These are phyloP conservation scores for Vachellia pachyceras DNA, from an alignment of 306 rosid species.

Conservation along the genomic window DNA sequence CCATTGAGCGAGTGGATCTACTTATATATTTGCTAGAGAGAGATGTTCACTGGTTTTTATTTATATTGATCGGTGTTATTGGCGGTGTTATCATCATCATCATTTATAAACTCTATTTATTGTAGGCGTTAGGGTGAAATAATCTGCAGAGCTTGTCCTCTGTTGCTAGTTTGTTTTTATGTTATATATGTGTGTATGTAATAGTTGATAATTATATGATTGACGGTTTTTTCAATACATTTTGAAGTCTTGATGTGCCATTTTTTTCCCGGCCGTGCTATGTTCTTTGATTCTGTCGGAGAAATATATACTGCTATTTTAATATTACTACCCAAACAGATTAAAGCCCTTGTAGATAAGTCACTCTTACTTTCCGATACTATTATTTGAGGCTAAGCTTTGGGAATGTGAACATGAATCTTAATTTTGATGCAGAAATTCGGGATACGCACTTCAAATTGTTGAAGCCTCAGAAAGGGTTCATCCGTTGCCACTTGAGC, in stretches of 20 bases:
- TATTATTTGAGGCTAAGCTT: not conserved
- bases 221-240: not conserved
- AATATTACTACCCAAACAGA: too few relatives aligned
- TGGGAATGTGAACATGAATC: not conserved
- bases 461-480: too few relatives aligned
- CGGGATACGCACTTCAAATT: too few relatives aligned
- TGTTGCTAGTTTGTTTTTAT: not conserved
- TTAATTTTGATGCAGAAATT: not conserved
- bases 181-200: not conserved
- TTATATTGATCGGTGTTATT: not conserved
- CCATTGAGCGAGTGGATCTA: not conserved
- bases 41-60: slow-evolving; percentile 2
- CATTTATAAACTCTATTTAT: slow-evolving; percentile 34
- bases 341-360: too few relatives aligned
- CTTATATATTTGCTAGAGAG: slow-evolving; percentile 9
- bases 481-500: too few relatives aligned
- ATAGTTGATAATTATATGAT: not conserved
- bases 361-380: not conserved
- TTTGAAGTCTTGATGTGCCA: not conserved
- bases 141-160: slow-evolving; percentile 12
- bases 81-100: not conserved
- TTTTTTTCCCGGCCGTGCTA: not conserved
- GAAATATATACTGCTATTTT: not conserved
- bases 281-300: not conserved
- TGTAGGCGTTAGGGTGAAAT: slow-evolving; percentile 33